phyloP scores from a whole-genome alignment of 2,329 filamentous ascomycete genomes.

The Cladosporium sp. region DNA sequence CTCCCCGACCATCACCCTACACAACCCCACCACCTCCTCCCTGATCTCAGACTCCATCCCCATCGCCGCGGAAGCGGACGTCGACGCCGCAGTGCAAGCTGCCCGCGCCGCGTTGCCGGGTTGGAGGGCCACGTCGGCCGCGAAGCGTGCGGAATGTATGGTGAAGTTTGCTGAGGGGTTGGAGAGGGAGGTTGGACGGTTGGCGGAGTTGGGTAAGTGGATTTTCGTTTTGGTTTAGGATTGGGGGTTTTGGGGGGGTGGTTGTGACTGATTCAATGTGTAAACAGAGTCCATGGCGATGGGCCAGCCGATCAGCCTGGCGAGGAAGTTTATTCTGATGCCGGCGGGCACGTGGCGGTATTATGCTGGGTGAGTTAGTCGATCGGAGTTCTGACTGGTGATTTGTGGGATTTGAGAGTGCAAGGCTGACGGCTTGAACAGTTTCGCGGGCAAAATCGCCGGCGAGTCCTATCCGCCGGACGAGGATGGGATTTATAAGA shows the following conservation, averaged over 20 bases:
- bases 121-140: constrained; percentile 61
- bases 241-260: constrained; percentile 20
- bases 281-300: constrained; percentile 60
- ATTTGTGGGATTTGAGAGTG: too few species aligned
- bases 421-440: background rate
- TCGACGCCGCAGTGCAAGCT: constrained; percentile 53
- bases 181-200: constrained; percentile 46
- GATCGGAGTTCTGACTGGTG: too few species aligned
- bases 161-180: constrained; percentile 54
- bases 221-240: constrained; percentile 39
- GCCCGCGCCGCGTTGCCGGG: constrained; percentile 62
- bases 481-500: constrained; percentile 25
- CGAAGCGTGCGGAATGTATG: constrained; percentile 63
- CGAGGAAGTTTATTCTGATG: constrained; percentile 27
- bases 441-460: constrained; percentile 25
- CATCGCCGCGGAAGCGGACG: constrained; percentile 50
- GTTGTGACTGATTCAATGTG: background rate
- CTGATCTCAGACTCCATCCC: constrained; percentile 48
- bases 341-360: constrained; percentile 24
- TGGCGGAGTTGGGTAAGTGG: constrained; percentile 45
- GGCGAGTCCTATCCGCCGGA: constrained; percentile 25
- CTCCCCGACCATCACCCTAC: constrained; percentile 39
- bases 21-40: constrained; percentile 48
- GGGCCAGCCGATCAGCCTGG: constrained; percentile 41
- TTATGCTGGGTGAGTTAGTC: constrained; percentile 21